Percentiles rank a stretch among this genome's conserved stretches.
Evolutionary conservation across 352 stramenopile genomes (phyloP).

Genomic region (Pythium grandisporangium): DNA sequence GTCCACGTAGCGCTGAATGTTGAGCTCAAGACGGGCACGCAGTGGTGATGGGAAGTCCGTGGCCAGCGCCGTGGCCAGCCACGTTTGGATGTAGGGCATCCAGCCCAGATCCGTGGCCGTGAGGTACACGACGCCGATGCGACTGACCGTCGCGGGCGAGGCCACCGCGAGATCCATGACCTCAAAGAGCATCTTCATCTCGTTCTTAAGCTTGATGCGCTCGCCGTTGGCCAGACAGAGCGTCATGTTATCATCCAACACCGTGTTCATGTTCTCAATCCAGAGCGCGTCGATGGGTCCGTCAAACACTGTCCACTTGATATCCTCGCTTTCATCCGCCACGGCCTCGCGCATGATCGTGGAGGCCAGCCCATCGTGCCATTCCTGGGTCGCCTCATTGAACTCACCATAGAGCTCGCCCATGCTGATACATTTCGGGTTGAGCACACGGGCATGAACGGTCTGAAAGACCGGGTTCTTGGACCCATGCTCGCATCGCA

Average conservation of each 20-base stretch:
- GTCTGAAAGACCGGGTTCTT: slow-evolving; percentile 50
- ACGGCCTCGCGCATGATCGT: slow-evolving; percentile 44
- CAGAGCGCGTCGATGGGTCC: slow-evolving; percentile 83
- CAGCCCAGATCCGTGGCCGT: slow-evolving; percentile 66
- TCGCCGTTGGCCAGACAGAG: slow-evolving; percentile 84
- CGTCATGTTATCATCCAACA: slow-evolving; percentile 36
- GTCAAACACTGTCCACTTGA: slow-evolving; percentile 81
- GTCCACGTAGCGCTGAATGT: slow-evolving; percentile 32
- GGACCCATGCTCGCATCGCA: slow-evolving; percentile 24
- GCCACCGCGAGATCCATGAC: slow-evolving; percentile 79
- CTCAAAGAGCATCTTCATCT: slow-evolving; percentile 88
- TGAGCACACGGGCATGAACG: slow-evolving; percentile 39
- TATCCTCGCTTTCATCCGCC: slow-evolving; percentile 21
- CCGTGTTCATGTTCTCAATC: slow-evolving; percentile 91
- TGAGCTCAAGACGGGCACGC: slow-evolving; percentile 12
- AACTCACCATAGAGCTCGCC: slow-evolving; percentile 59
- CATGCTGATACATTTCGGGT: slow-evolving; percentile 50
- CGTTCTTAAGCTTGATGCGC: slow-evolving; percentile 50
- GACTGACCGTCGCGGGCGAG: slow-evolving; percentile 63
- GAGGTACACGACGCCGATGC: slow-evolving; percentile 35
- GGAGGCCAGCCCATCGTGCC: slow-evolving; percentile 41
- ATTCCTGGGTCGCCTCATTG: slow-evolving; percentile 65
- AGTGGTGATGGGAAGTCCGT: slow-evolving; percentile 14
- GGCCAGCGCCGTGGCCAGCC: slow-evolving; percentile 37
- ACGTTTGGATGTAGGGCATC: slow-evolving; percentile 69